A percentile compares a stretch with the other conserved stretches of the same genome.
Conservation (phyloP, 495 filamentous ascomycete species). For the Trichoderma orchidacearum region DNA sequence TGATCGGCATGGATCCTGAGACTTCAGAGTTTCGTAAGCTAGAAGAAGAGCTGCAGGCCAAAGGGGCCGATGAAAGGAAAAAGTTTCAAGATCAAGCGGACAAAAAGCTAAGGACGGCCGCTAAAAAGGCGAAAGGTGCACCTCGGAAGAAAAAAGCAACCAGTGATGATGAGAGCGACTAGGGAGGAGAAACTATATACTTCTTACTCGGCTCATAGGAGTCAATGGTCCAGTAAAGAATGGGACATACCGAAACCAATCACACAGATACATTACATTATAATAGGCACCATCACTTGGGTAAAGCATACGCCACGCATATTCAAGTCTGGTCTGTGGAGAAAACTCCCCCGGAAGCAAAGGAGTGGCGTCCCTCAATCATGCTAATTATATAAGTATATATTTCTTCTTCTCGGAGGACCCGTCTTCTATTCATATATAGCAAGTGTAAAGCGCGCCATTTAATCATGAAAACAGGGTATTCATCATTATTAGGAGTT, state of each 20-base stretch:
- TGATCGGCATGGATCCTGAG: slow-evolving; percentile 71
- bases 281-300: background rate
- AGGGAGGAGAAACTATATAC: background rate
- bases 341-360: too few relatives aligned
- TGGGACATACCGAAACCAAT: too few relatives aligned
- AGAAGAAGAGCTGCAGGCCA: slow-evolving; percentile 48
- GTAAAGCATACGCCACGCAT: background rate
- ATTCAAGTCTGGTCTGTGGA: too few relatives aligned
- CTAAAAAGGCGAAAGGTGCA: slow-evolving; percentile 34
- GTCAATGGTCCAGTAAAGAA: too few relatives aligned
- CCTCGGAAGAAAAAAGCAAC: slow-evolving; percentile 20
- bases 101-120: slow-evolving; percentile 44
- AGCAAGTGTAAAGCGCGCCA: too few relatives aligned
- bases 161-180: slow-evolving; percentile 26
- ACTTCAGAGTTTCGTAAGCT: slow-evolving; percentile 50
- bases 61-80: slow-evolving; percentile 53
- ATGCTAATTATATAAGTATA: too few relatives aligned
- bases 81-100: slow-evolving; percentile 67
- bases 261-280: background rate
- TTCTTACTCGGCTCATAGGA: background rate
- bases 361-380: too few relatives aligned
- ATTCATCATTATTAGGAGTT: too few relatives aligned
- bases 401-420: too few relatives aligned
- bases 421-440: too few relatives aligned
- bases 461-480: too few relatives aligned